Conservation (phyloP, 2,329 filamentous ascomycete genomes). For the Nothophoma quercina region DNA sequence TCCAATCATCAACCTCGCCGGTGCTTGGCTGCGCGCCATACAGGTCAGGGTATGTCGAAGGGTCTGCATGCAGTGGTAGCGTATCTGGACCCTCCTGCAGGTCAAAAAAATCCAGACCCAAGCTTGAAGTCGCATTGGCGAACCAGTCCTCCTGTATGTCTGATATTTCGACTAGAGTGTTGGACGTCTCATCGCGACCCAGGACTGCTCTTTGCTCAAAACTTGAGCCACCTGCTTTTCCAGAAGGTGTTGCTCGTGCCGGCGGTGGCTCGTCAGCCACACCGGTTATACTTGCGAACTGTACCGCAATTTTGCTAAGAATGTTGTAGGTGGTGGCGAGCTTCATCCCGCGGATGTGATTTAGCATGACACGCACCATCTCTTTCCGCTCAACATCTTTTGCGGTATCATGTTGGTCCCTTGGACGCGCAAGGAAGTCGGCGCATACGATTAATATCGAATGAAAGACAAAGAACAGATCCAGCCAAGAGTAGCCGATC, state of each 20-base stretch:
- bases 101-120: conserved; percentile 34
- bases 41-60: conserved; percentile 15
- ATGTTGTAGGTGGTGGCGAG: conserved; percentile 32
- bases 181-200: conserved; percentile 15
- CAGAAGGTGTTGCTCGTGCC: conserved; percentile 1
- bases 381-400: conserved; percentile 33
- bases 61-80: conserved; percentile 12
- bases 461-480: conserved; percentile 39
- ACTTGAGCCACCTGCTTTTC: background rate
- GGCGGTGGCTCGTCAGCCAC: conserved; percentile 19
- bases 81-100: background rate
- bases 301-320: conserved; percentile 30
- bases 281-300: conserved; percentile 36
- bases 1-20: conserved; percentile 31
- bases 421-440: conserved; percentile 37
- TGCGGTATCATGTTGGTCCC: conserved; percentile 23
- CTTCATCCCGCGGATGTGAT: conserved; percentile 24
- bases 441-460: conserved; percentile 35
- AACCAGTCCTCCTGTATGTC: conserved; percentile 34
- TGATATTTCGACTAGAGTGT: conserved; percentile 20
- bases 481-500: conserved; percentile 32
- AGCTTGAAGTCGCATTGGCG: conserved; percentile 26
- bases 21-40: conserved; percentile 14
- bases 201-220: conserved; percentile 7
- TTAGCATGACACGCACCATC: conserved; percentile 29